Evolutionary conservation across 176 grass and related monocot species (phyloP).

Genomic region (Ensete glaucum): DNA sequence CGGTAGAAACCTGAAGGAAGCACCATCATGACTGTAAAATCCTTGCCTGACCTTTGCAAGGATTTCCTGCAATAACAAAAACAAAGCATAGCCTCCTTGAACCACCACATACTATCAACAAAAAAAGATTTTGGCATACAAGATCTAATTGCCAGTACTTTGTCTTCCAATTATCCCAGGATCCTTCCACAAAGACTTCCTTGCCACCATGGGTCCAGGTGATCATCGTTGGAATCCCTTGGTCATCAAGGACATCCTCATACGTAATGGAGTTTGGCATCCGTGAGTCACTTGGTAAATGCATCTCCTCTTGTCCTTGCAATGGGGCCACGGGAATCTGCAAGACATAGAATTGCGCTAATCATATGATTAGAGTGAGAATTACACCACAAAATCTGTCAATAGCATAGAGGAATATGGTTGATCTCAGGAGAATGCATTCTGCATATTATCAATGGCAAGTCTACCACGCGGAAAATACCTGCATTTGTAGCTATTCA

Average conservation of each 20-base stretch:
- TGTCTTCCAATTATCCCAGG: conserved; percentile 96
- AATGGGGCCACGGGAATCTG: conserved; percentile 16
- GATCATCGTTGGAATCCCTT: conserved; percentile 66
- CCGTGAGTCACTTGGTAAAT: not conserved
- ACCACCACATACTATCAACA: not conserved
- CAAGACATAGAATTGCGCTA: not conserved
- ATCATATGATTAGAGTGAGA: not conserved
- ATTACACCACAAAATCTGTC: not conserved
- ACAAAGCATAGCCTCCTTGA: not conserved
- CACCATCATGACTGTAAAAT: conserved; percentile 64
- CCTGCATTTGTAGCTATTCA: no score
- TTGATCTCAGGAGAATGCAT: no score
- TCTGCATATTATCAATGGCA: no score
- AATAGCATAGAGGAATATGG: no score
- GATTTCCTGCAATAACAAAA: conserved; percentile 41
- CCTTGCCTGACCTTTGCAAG: conserved; percentile 91
- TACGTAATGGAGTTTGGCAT: not conserved
- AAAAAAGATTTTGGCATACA: not conserved
- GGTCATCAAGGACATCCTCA: conserved; percentile 3
- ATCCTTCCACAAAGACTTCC: conserved; percentile 74
- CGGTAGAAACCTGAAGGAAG: conserved; percentile 85
- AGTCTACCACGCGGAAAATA: no score
- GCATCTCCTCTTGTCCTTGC: conserved; percentile 14
- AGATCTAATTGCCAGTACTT: conserved; percentile 26
- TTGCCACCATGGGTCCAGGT: conserved; percentile 86